These are phyloP conservation scores for Saccharomyces kudriavzevii DNA, from an alignment of 805 yeast genomes.

Conservation along the genomic window DNA sequence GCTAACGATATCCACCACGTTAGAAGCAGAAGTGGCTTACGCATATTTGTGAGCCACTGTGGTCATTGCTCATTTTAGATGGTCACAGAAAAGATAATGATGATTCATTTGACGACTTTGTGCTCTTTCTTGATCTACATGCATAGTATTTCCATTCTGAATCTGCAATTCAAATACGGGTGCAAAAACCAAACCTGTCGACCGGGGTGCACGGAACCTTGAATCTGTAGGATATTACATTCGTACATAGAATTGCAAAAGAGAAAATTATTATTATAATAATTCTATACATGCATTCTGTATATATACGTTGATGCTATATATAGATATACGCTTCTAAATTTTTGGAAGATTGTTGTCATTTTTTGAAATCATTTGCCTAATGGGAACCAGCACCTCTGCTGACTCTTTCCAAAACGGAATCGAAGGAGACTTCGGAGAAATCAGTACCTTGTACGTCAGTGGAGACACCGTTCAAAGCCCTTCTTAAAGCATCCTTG, in stretches of 20 bases:
- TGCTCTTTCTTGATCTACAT: not conserved
- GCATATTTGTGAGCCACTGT: not conserved
- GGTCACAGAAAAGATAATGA: not conserved
- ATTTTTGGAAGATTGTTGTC: not conserved
- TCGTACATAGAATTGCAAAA: not conserved
- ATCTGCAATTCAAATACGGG: not conserved
- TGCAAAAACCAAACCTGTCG: not conserved
- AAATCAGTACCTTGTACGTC: constrained; percentile 98
- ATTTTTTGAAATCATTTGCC: constrained; percentile 1
- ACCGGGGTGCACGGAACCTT: not conserved
- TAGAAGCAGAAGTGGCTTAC: not conserved
- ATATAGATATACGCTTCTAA: not conserved
- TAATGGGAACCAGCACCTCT: constrained; percentile 66
- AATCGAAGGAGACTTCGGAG: constrained; percentile 91
- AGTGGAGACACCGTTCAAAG: constrained; percentile 87
- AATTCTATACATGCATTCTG: not conserved
- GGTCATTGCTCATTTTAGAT: not conserved
- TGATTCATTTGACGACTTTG: not conserved
- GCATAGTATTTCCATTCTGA: not conserved
- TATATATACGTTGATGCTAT: not conserved
- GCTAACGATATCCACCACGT: not conserved
- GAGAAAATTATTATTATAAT: not conserved
- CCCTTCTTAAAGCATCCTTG: constrained; percentile 94
- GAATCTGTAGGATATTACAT: not conserved
- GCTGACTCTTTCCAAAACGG: constrained; percentile 82